Evolutionary conservation across 176 grass and related monocot species (phyloP), one percentile per base, ranked within the genome.

Genomic region (Leersia perrieri): DNA sequence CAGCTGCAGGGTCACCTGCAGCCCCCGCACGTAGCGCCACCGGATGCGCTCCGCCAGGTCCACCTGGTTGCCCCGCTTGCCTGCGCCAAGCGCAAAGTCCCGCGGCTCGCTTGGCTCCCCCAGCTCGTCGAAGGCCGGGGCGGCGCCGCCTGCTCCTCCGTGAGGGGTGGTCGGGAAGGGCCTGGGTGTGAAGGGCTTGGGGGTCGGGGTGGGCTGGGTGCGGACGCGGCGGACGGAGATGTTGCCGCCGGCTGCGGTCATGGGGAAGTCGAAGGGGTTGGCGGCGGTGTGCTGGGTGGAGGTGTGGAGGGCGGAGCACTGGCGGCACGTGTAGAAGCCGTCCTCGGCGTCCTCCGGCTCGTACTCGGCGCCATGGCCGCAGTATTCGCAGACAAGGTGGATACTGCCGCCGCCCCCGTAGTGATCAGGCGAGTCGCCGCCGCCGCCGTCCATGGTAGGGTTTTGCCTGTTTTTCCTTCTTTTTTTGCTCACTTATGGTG

Each of bases 1-100:
- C 35, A 27, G 74, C 77, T 88, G 87, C 40, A 97, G 76, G 79
- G 90, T 97, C 45, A 94, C 79, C 82, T 97, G 94, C 66, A 97
- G 57, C 11, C 94, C 94, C 64, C 61, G 70, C 55, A 94, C 76
- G 32, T 97, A 92, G 40, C 91, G 77, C 70, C 58, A 62, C 65
- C 89, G 91, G 31, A 94, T 74, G 68, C 58, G 58, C 6, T 2
- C 29, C 0, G 64, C 90, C 15, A 93, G 49, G n/a, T 72, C 60
- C 29, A 80, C 85, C 5, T 65, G 72, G 18, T 89, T 68, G n/a
- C 35, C 35, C 60, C 44, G 58, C 3, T 33, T 20, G 0, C 47
- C 23, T 45, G n/a, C 22, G 10, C 18, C 60, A 2, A 60, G 2
- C 3, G 49, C 88, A 7, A 94, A 97, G 84, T 92, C 87, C 80